Evolutionary conservation across 371 early-diverging fungal species (phyloP), one percentile per base, ranked within the genome.

Genomic region (Mortierella sp.): DNA sequence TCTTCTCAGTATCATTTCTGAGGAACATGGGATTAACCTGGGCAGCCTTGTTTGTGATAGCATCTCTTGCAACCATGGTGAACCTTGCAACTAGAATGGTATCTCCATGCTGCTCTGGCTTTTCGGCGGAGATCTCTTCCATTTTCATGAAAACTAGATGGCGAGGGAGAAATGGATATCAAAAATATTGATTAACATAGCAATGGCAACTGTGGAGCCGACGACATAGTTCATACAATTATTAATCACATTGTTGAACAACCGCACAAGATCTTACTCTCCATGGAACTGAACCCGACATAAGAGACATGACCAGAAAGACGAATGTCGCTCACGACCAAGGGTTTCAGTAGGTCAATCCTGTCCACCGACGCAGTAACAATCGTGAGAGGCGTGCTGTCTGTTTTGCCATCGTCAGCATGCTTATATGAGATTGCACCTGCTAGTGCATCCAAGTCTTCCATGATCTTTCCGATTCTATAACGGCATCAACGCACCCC

Each of bases 341-440:
- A 86, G 8, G 87, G 87, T 41, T 89, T 74, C 53, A 94, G 83
- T 63, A 98, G 77, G 58, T 97, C 97, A 50, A 98, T 90, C 16
- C 98, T 88, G 84, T 98, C 97, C 5, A 98, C 93, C 8, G 94
- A 90, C 0, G 98, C 98, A 10, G 95, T 96, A 16, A 97, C 97
- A 67, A 97, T 91, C 3, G 92, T 92, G 63, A 94, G 71, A 6
- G 94, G 92, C 0, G 91, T 84, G 19, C 86, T 83, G 28, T 89
- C 86, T n/a, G 83, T 86, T 38, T 85, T 81, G 9, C 85, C 88
- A 69, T 92, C 95, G 43, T 92, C 88, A 65, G 91, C 88, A 68
- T 97, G 95, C 72, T 90, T 87, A 83, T 95, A 97, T 1, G 93
- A 88, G 41, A 96, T 90, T 9, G 92, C 88, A 0, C 92, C 96